phyloP scores from a whole-genome alignment of 208 protist genomes.

The Crithidia thermophila region DNA sequence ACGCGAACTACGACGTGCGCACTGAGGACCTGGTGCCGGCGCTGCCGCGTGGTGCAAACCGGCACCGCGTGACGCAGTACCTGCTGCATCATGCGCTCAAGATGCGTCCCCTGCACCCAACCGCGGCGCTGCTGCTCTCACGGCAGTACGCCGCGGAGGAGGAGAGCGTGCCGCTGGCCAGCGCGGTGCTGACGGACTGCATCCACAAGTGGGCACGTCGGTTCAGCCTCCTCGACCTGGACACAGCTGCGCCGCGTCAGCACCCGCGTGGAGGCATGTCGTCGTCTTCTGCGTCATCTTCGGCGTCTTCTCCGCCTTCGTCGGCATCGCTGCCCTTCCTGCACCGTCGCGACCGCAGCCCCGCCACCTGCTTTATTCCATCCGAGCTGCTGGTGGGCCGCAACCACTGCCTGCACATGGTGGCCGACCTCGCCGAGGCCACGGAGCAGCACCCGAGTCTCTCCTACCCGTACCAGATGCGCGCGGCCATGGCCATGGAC shows the following conservation, averaged over 20 bases:
- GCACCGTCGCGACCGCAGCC: slow-evolving; percentile 33
- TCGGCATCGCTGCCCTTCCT: background rate
- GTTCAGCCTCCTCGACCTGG: slow-evolving; percentile 18
- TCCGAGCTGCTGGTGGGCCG: slow-evolving; percentile 37
- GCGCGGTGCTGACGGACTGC: slow-evolving; percentile 23
- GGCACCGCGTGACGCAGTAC: slow-evolving; percentile 22
- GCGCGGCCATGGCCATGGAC: slow-evolving; percentile 56
- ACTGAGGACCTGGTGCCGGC: slow-evolving; percentile 19
- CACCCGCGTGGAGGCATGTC: too few species aligned
- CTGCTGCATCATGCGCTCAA: slow-evolving; percentile 34
- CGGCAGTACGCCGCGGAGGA: slow-evolving; percentile 24
- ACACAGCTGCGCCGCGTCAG: too few species aligned
- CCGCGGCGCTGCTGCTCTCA: slow-evolving; percentile 31
- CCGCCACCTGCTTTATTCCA: slow-evolving; percentile 33
- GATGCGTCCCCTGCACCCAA: slow-evolving; percentile 20
- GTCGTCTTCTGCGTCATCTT: too few species aligned
- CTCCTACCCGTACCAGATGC: slow-evolving; percentile 45
- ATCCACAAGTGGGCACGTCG: slow-evolving; percentile 31
- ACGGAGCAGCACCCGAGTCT: slow-evolving; percentile 35
- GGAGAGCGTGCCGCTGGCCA: slow-evolving; percentile 6
- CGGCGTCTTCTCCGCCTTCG: background rate
- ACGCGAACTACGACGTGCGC: slow-evolving; percentile 24
- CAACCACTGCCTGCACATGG: slow-evolving; percentile 27
- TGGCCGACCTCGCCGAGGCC: slow-evolving; percentile 32
- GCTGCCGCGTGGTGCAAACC: slow-evolving; percentile 12